Conservation (phyloP, 139 green algal genomes). For the Ettlia oleoabundans region DNA sequence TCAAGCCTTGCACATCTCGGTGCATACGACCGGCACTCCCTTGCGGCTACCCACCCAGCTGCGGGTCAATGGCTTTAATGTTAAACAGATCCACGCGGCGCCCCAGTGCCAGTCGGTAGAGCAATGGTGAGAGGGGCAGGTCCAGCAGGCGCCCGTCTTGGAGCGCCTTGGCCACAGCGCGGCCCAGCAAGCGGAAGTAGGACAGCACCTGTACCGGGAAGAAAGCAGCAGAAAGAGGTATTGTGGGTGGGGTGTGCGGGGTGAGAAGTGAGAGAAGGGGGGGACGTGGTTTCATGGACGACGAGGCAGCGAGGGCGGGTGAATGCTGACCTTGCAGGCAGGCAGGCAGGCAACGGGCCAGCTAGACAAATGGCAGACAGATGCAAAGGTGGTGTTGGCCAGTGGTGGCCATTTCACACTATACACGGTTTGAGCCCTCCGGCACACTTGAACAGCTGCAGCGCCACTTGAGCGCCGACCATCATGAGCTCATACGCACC, state of each 20-base stretch:
- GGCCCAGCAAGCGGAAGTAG: constrained; percentile 89
- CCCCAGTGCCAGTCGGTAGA: constrained; percentile 80
- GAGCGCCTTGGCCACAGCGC: constrained; percentile 89
- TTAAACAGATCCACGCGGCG: constrained; percentile 78
- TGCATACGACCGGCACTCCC: neutral
- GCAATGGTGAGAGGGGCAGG: constrained; percentile 83
- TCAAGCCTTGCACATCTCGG: no score
- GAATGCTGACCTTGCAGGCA: neutral
- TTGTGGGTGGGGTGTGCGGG: no score
- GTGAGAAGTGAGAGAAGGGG: neutral
- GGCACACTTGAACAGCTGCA: no score
- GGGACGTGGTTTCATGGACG: neutral
- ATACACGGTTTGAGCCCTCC: no score
- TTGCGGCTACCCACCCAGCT: constrained; percentile 56
- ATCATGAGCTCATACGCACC: neutral
- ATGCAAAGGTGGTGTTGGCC: no score
- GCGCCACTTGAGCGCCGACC: no score
- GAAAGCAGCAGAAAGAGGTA: neutral
- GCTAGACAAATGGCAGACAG: no score
- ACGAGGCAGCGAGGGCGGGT: neutral
- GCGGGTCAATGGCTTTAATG: constrained; percentile 76
- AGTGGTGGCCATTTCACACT: no score
- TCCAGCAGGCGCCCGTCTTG: constrained; percentile 95
- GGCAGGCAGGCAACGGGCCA: neutral
- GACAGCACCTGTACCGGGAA: constrained; percentile 44